Base-by-base conservation (phyloP, 495 filamentous ascomycete species). In the Lichina pygmaea region DNA sequence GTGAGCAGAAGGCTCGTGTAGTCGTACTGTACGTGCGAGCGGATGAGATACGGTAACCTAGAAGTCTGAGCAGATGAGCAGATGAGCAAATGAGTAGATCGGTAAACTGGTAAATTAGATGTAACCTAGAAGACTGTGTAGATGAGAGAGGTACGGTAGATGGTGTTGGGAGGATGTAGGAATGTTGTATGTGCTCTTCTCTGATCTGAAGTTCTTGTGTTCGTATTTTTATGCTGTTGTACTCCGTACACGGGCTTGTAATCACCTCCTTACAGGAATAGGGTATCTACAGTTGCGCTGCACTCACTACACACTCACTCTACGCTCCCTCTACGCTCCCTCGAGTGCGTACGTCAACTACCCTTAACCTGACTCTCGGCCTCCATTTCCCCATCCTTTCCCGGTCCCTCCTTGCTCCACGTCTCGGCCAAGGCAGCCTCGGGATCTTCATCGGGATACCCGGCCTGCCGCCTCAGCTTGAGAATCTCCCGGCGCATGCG, bases 371-470 rank as follows among this genome's bases (percentile, higher is more conserved):
- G 69, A 38, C 71, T 75, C 24, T 69, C 73, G 61, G 78, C 76
- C 37, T 61, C 55, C 67, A 77, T 73, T 49, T 61, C 63, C 24
- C 74, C 75, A 51, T 75, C 68, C 33, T 62, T 57, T 53, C 63
- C 64, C 0, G 55, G 57, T 3, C 71, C 70, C 46, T 73, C 75
- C 43, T 57, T 55, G 12, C 58, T 58, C 61, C 72, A 82, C 2
- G 74, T 80, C 54, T 79, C 76, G 12, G 66, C 73, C 15, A 72
- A 58, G 7, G 70, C 66, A 0, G 64, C 66, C 54, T 77, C 75
- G 0, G 73, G 71, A 57, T 93, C 81, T 49, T 93, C 81, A 45
- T 93, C 86, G 0, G 75, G 66, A 34, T 75, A 73, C 2, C 80
- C 86, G 46, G 78, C 56, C 31, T 65, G 62, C 45, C 66, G 64